These are phyloP conservation scores for Theileria annulata DNA, from an alignment of 169 alveolate species.

Conservation along the genomic window DNA sequence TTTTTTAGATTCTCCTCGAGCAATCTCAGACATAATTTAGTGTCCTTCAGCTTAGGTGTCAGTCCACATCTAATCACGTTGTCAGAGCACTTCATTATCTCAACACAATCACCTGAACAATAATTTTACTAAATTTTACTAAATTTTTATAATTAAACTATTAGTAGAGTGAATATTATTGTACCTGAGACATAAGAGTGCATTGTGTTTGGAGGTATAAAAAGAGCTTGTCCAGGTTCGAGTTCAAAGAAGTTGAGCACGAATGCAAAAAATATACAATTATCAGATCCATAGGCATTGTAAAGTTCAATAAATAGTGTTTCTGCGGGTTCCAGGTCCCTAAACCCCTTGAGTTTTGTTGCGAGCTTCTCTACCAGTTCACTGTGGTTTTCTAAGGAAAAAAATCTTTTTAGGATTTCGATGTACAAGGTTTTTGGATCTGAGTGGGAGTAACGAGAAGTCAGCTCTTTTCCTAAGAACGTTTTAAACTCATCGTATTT, in stretches of 20 bases:
- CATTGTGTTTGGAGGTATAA: slow-evolving; percentile 89
- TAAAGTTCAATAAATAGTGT: slow-evolving; percentile 60
- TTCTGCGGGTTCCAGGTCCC: slow-evolving; percentile 32
- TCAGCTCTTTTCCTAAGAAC: slow-evolving; percentile 18
- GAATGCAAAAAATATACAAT: slow-evolving; percentile 85
- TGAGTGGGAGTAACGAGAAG: not conserved
- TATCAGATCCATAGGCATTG: slow-evolving; percentile 80
- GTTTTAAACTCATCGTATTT: slow-evolving; percentile 36
- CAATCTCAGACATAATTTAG: slow-evolving; percentile 15
- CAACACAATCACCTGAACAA: slow-evolving; percentile 88
- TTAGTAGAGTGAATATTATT: not conserved
- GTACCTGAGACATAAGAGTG: slow-evolving; percentile 88
- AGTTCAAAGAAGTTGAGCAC: slow-evolving; percentile 84
- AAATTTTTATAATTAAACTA: not conserved
- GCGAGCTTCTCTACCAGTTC: slow-evolving; percentile 1
- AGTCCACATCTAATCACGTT: slow-evolving; percentile 95
- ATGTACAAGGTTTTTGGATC: slow-evolving; percentile 3
- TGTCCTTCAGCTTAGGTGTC: slow-evolving; percentile 91
- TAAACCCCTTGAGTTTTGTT: not conserved
- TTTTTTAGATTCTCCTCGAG: slow-evolving; percentile 19
- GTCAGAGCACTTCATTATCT: slow-evolving; percentile 93
- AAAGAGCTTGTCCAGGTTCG: slow-evolving; percentile 87
- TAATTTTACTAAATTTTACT: not conserved
- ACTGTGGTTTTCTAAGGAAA: not conserved
- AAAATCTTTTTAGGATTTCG: slow-evolving; percentile 11